These are phyloP conservation scores for Xylaria polymorpha DNA, from an alignment of 2,329 filamentous ascomycete genomes.

Conservation along the genomic window DNA sequence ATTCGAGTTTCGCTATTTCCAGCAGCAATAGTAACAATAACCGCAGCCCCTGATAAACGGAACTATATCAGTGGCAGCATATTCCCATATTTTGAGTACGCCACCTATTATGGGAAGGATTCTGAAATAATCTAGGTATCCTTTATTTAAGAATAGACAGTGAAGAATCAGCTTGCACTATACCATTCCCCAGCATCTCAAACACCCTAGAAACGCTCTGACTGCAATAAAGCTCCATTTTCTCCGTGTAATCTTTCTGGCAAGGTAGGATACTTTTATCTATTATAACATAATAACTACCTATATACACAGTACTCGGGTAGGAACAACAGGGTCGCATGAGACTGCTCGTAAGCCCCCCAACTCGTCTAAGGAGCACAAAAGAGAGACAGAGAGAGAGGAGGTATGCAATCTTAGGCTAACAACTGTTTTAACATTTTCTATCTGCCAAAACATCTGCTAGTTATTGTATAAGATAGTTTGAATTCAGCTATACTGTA, in stretches of 20 bases:
- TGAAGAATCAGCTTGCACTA: not conserved
- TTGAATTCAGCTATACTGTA: not conserved
- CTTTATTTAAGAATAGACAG: not conserved
- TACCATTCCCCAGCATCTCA: not conserved
- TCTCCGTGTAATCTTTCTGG: no score
- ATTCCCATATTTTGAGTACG: no score
- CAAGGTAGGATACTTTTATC: not conserved
- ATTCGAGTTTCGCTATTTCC: not conserved
- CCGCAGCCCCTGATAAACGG: no score
- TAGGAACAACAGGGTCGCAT: no score
- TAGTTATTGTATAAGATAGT: not conserved
- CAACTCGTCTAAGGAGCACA: not conserved
- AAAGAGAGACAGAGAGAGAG: not conserved
- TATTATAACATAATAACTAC: not conserved
- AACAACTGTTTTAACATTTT: not conserved
- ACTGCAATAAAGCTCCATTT: no score
- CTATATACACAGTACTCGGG: no score
- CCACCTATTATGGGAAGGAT: no score
- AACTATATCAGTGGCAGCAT: no score
- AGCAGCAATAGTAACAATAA: no score
- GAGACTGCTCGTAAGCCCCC: no score
- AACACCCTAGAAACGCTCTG: not conserved
- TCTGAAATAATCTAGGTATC: no score
- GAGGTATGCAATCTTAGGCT: not conserved
- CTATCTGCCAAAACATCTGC: not conserved